Conservation (phyloP, 169 alveolate species). For the Plasmodium gonderi region DNA sequence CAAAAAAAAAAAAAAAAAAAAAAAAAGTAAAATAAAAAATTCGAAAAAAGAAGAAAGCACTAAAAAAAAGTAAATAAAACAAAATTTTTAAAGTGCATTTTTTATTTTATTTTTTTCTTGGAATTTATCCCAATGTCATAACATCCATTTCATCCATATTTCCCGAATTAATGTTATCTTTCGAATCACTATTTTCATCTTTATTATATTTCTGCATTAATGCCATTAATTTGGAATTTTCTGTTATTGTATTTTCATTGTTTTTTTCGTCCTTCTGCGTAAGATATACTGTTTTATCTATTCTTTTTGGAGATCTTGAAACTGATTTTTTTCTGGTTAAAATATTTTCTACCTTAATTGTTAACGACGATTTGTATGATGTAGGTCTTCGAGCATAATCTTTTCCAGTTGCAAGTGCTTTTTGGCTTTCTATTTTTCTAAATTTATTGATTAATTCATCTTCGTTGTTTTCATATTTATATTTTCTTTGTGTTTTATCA, state of each 20-base stretch:
- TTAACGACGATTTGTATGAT: slow-evolving; percentile 83
- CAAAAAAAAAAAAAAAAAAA: neutral
- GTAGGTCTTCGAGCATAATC: slow-evolving; percentile 85
- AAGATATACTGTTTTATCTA: slow-evolving; percentile 15
- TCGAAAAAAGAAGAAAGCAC: neutral
- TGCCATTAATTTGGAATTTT: slow-evolving; percentile 41
- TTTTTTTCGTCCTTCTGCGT: slow-evolving; percentile 16
- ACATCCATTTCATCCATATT: slow-evolving; percentile 68
- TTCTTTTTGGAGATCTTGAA: slow-evolving; percentile 54
- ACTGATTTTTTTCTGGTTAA: slow-evolving; percentile 16
- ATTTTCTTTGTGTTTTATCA: slow-evolving; percentile 2
- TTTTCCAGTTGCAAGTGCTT: slow-evolving; percentile 85
- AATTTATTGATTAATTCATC: slow-evolving; percentile 79
- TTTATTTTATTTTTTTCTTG: neutral
- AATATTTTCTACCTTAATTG: slow-evolving; percentile 78
- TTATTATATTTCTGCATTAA: slow-evolving; percentile 44
- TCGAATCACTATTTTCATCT: slow-evolving; percentile 15
- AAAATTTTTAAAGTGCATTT: neutral
- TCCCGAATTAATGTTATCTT: neutral
- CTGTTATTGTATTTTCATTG: slow-evolving; percentile 16
- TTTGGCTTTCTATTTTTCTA: slow-evolving; percentile 81
- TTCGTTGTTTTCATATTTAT: slow-evolving; percentile 68
- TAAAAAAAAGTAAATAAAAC: neutral
- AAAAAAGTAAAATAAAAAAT: neutral
- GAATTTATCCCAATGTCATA: slow-evolving; percentile 47